Conservation (phyloP, 352 stramenopile genomes). For the Phytophthora ohioensis region DNA sequence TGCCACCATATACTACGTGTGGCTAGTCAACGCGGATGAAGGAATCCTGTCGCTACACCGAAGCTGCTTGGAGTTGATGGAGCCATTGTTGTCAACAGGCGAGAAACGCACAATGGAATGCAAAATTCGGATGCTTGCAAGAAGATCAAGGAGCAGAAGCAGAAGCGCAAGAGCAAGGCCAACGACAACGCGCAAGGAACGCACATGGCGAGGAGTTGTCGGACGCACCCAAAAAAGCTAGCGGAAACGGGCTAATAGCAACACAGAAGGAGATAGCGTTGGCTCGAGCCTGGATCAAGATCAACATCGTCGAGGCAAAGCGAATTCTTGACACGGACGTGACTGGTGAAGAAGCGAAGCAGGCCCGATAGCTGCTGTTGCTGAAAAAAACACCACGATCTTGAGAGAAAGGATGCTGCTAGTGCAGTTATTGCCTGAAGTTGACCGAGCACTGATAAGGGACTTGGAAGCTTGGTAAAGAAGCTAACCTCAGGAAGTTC, state of each 20-base stretch:
- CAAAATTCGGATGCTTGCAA: conserved; percentile 58
- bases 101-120: conserved; percentile 53
- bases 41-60: conserved; percentile 63
- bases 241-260: conserved; percentile 51
- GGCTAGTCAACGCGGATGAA: conserved; percentile 56
- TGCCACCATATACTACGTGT: conserved; percentile 72
- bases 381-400: conserved; percentile 38
- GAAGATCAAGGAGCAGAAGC: conserved; percentile 60
- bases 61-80: conserved; percentile 46
- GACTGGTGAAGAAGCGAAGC: conserved; percentile 28
- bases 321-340: conserved; percentile 47
- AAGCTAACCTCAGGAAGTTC: conserved; percentile 24
- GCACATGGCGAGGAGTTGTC: conserved; percentile 35
- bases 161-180: conserved; percentile 41
- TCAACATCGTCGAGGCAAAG: conserved; percentile 55
- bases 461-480: conserved; percentile 51
- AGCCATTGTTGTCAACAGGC: conserved; percentile 45
- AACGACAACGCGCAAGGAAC: conserved; percentile 33
- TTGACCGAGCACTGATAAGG: conserved; percentile 38
- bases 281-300: conserved; percentile 53
- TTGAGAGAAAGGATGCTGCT: conserved; percentile 46
- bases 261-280: conserved; percentile 50
- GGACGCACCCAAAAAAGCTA: conserved; percentile 48
- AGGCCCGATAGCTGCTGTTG: conserved; percentile 39
- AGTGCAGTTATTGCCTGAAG: conserved; percentile 43